These are phyloP conservation scores for Eucalyptus regnans DNA, from an alignment of 345 rosid species.

Conservation along the genomic window DNA sequence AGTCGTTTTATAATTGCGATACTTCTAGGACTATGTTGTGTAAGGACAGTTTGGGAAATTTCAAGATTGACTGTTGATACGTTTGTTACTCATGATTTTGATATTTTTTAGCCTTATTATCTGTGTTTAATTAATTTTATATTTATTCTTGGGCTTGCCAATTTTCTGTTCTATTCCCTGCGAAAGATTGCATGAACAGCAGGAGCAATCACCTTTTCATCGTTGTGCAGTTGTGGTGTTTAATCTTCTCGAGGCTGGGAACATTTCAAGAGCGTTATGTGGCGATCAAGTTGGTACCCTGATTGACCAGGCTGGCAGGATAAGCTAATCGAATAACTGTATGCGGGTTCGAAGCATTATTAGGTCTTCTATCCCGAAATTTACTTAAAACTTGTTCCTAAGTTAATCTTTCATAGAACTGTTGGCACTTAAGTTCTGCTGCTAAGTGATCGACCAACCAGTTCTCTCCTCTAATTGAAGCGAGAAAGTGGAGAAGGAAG, in stretches of 20 bases:
- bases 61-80: neutral
- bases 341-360: neutral
- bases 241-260: conserved; percentile 78
- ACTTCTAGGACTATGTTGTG: neutral
- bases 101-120: neutral
- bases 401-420: neutral
- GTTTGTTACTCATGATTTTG: neutral
- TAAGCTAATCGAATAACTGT: neutral
- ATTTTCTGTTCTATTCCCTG: neutral
- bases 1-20: neutral
- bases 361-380: neutral
- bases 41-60: neutral
- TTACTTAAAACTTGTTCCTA: neutral
- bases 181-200: neutral
- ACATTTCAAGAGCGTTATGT: conserved; percentile 70
- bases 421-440: neutral
- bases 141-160: neutral
- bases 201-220: neutral
- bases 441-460: neutral
- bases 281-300: conserved; percentile 88
- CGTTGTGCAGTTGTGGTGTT: conserved; percentile 59
- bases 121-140: too few relatives aligned
- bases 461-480: neutral
- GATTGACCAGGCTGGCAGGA: conserved; percentile 54
- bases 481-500: neutral